Base-by-base conservation (phyloP, 768 basidiomycete genomes). In the Cyclocybe aegerita region DNA sequence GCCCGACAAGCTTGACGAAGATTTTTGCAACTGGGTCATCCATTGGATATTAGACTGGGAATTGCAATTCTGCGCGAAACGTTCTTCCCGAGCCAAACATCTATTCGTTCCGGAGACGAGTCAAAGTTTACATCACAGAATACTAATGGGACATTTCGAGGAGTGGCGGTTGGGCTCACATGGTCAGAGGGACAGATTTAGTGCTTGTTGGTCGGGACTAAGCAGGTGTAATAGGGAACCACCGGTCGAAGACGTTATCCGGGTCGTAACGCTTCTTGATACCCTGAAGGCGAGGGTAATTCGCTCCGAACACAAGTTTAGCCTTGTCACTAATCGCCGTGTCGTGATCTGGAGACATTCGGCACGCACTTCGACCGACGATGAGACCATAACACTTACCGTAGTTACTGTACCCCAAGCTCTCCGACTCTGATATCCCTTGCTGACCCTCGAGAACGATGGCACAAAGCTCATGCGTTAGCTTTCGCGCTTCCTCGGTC, bases 261-360 rank as follows among this genome's bases (percentile, higher is more conserved):
- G 73, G 76, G 49, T 76, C 74, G 54, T 73, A 73, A 38, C 59
- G 58, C 59, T 64, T 66, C 63, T 76, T 76, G 36, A 77, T 59
- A 38, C 43, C 45, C 51, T 70, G 72, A 15, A 76, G 59, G 50
- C 48, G 61, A 9, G 67, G 61, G 42, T 74, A 76, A 46, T 73
- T 72, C 4, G 63, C 60, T 4, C 61, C 69, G 44, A 75, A 77
- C 1, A 67, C 61, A 7, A 54, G 14, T 36, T 58, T 57, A 1
- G 69, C 63, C 23, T 61, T 62, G 14, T 66, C 66, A 36, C 43
- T 35, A 3, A 54, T 14, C 8, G 49, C 38, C 11, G 46, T 47
- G 11, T 62, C 53, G 14, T 48, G 43, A 32, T 58, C 57, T 56
- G 41, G 12, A 23, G 7, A 15, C 4, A 14, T 9, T 11, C n/a